Base-by-base conservation (phyloP, 2,329 filamentous ascomycete genomes). In the Biscogniauxia mediterranea region DNA sequence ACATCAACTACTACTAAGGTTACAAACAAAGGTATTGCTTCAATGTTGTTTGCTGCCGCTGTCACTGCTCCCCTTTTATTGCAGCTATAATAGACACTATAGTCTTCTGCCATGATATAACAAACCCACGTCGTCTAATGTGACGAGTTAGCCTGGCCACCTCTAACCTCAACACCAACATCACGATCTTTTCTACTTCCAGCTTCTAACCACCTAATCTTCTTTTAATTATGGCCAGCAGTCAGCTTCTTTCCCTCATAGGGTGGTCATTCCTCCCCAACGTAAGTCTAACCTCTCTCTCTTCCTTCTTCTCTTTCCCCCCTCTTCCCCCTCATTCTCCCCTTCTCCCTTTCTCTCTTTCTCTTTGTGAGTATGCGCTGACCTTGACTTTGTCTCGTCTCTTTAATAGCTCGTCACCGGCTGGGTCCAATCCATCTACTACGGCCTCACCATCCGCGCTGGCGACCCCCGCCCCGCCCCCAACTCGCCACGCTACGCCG, bases 381-480 rank as follows among this genome's bases (percentile, higher is more conserved):
- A 19, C 21, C 46, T 32, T 13, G 28, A 4, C 28, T 32, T 32
- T 32, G 28, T 32, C 28, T 56, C 46, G 19, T 56, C 51, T 52
- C 15, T 56, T 55, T 32, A 8, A 54, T 64, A 96, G 91, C 85
- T 94, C 69, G 89, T 88, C 55, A 93, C 92, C 46, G 85, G 86
- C 65, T 91, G 89, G 80, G 75, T 90, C 5, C 94, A 98, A 75
- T 83, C 84, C 64, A 81, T 96, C 68, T 95, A 93, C 79, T 99
- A 98, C 79, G 84, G 89, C 70, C 78, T 98, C 68, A 91, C 91
- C 59, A 94, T 97, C 74, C 92, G 93, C 67, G 95, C 93, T 54
- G 95, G 95, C 72, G 88, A 93, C 64, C 90, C 91, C 15, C 91
- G 90, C 62, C 94, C 90, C 1, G 85, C 78, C 61, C 85, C 90